Percentiles rank a stretch among this genome's conserved stretches.
Conservation (phyloP, 2,329 filamentous ascomycete species). For the Penicillium sclerotiorum region DNA sequence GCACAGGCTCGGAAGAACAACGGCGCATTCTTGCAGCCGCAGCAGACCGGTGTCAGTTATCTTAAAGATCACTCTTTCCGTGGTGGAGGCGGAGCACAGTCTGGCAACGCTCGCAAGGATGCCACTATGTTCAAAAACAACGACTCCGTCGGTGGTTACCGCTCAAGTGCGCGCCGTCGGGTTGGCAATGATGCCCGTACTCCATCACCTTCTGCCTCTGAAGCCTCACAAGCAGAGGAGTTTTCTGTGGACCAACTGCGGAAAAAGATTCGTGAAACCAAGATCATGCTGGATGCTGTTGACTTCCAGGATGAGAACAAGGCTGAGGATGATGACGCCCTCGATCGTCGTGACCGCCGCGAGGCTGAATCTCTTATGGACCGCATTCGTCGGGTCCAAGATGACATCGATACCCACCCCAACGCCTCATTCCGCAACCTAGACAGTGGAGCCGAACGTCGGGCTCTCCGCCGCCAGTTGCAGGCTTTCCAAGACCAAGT, state of each 20-base stretch:
- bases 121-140: slow-evolving; percentile 97
- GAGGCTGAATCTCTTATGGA: slow-evolving; percentile 94
- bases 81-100: slow-evolving; percentile 60
- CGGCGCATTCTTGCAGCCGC: slow-evolving; percentile 86
- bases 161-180: slow-evolving; percentile 87
- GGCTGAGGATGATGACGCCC: slow-evolving; percentile 84
- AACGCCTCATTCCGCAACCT: slow-evolving; percentile 69
- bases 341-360: slow-evolving; percentile 85
- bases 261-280: slow-evolving; percentile 92
- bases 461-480: slow-evolving; percentile 83
- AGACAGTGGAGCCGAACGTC: slow-evolving; percentile 85
- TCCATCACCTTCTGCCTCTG: slow-evolving; percentile 76
- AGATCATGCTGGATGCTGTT: slow-evolving; percentile 91
- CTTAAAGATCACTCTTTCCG: slow-evolving; percentile 94
- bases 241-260: slow-evolving; percentile 81
- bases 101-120: slow-evolving; percentile 74
- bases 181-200: slow-evolving; percentile 70
- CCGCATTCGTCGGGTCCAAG: slow-evolving; percentile 85
- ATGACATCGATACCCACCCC: slow-evolving; percentile 91
- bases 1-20: slow-evolving; percentile 87
- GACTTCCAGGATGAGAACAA: slow-evolving; percentile 93
- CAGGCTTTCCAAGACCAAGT: slow-evolving; percentile 87
- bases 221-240: slow-evolving; percentile 69
- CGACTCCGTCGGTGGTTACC: slow-evolving; percentile 88
- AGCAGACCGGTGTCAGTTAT: slow-evolving; percentile 97